Evolutionary conservation across 805 yeast species (phyloP).

Genomic region (Teunomyces kruisii): DNA sequence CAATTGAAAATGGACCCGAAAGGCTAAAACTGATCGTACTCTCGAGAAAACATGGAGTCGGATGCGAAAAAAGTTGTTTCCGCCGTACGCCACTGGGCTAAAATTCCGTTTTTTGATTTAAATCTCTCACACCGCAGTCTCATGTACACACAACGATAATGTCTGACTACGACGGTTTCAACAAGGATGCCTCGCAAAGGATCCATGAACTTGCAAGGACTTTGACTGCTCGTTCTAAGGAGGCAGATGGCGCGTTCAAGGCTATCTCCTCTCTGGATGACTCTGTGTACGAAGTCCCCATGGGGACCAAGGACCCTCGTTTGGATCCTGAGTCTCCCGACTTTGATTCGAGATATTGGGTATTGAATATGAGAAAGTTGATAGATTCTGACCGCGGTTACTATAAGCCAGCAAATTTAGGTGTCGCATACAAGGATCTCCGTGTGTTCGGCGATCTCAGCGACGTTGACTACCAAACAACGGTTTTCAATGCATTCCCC

Average conservation of each 20-base stretch:
- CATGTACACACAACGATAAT: not conserved
- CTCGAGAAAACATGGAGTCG: not conserved
- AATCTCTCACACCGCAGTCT: not conserved
- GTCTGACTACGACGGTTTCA: conserved; percentile 3
- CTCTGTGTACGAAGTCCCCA: not conserved
- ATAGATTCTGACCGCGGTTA: conserved; percentile 11
- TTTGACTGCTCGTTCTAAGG: conserved; percentile 6
- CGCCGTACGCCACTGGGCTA: not conserved
- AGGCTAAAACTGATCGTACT: not conserved
- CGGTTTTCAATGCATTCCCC: conserved; percentile 9
- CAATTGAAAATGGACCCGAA: not conserved
- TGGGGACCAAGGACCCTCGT: conserved; percentile 6
- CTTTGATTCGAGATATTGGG: conserved; percentile 13
- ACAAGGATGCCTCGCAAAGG: conserved; percentile 5
- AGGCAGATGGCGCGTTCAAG: conserved; percentile 1
- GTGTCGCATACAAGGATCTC: conserved; percentile 14
- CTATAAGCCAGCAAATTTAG: conserved; percentile 14
- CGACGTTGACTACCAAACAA: conserved; percentile 15
- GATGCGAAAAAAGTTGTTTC: not conserved
- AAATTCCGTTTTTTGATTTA: not conserved
- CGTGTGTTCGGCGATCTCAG: conserved; percentile 13
- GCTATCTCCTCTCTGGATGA: conserved; percentile 1
- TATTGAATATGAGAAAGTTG: conserved; percentile 11
- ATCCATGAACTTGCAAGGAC: conserved; percentile 6
- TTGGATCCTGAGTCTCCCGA: conserved; percentile 12